Conservation (phyloP, 306 rosid species). For the Trifolium fragiferum region DNA sequence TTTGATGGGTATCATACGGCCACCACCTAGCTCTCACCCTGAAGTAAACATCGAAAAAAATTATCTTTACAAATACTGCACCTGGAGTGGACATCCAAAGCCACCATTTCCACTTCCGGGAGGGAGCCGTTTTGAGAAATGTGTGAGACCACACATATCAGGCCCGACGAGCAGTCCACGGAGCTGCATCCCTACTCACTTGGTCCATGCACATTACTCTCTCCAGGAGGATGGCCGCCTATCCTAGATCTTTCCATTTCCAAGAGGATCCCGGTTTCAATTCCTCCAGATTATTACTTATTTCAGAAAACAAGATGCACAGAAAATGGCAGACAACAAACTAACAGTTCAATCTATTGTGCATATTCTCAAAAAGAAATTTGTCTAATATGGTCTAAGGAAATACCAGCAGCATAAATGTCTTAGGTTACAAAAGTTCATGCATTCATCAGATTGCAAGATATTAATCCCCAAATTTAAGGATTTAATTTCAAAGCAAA, state of each 20-base stretch:
- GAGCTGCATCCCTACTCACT: too few relatives aligned
- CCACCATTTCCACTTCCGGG: neutral
- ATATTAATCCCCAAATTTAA: constrained; percentile 34
- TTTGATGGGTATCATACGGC: neutral
- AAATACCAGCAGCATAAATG: constrained; percentile 28
- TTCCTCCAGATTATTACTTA: neutral
- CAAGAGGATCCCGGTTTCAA: neutral
- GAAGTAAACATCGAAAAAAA: neutral
- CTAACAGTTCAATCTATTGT: constrained; percentile 6
- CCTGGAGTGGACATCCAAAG: neutral
- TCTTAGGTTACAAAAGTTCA: constrained; percentile 34
- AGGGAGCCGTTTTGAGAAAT: too few relatives aligned
- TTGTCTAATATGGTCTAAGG: constrained; percentile 8
- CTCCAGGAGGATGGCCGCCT: too few relatives aligned
- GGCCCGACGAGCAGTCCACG: too few relatives aligned
- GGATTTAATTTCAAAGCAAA: constrained; percentile 38
- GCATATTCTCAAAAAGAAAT: constrained; percentile 34
- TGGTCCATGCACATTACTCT: too few relatives aligned
- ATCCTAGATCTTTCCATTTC: too few relatives aligned
- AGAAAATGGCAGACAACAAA: neutral
- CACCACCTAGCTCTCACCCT: neutral
- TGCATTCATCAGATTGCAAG: constrained; percentile 40
- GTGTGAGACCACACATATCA: too few relatives aligned
- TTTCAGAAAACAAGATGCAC: constrained; percentile 12
- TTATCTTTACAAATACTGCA: neutral